Conservation (phyloP, 2,329 filamentous ascomycete species). For the Microthyrium microscopicum region DNA sequence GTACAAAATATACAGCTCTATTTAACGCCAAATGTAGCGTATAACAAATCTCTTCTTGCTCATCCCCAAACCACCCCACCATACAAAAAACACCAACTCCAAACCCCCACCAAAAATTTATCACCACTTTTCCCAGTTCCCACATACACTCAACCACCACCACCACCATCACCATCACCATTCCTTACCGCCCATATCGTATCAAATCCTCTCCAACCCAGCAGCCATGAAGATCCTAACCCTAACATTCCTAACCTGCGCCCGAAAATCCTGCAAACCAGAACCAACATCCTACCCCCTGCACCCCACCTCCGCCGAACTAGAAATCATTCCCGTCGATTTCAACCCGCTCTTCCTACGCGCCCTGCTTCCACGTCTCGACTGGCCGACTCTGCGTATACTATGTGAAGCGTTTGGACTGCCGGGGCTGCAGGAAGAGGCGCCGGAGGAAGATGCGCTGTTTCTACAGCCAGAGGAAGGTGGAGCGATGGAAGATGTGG, state of each 20-base stretch:
- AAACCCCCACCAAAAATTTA: too few species aligned
- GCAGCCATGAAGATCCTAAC: constrained; percentile 76
- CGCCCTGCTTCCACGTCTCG: constrained; percentile 73
- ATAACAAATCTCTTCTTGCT: too few species aligned
- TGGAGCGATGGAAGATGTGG: constrained; percentile 9
- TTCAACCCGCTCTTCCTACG: constrained; percentile 64
- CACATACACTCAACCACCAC: too few species aligned
- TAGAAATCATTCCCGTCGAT: constrained; percentile 70
- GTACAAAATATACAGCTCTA: too few species aligned
- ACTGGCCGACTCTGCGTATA: constrained; percentile 66
- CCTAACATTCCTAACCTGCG: constrained; percentile 92
- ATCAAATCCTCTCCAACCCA: not conserved
- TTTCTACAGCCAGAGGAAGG: constrained; percentile 2
- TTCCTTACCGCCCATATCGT: not conserved
- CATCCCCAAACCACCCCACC: too few species aligned
- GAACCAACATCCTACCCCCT: constrained; percentile 68
- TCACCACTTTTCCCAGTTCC: too few species aligned
- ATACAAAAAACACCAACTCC: too few species aligned
- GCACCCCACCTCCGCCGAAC: constrained; percentile 80
- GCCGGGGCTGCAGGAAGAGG: constrained; percentile 9
- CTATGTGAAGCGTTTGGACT: constrained; percentile 55
- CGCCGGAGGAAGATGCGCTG: constrained; percentile 14
- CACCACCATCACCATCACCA: too few species aligned
- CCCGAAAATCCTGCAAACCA: constrained; percentile 84
- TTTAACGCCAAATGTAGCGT: too few species aligned